Conservation (phyloP, 1,284 basidiomycete genomes). For the Ceratobasidium sp. region DNA sequence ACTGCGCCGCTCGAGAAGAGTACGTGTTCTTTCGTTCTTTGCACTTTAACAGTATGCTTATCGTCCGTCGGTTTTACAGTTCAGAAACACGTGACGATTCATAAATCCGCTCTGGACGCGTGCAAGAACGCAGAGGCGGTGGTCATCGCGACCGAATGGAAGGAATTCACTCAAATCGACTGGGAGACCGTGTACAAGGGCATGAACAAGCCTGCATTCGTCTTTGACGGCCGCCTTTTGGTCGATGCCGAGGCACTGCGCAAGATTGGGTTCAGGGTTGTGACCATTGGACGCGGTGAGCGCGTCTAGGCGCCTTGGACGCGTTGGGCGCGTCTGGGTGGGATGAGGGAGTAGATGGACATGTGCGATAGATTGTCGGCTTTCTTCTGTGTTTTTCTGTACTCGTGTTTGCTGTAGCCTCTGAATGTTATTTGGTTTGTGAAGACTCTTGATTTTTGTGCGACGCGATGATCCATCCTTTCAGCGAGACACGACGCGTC, state of each 20-base stretch:
- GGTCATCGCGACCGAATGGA: conserved; percentile 94
- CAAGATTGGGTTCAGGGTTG: conserved; percentile 83
- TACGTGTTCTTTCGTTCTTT: conserved; percentile 55
- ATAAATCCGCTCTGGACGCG: conserved; percentile 81
- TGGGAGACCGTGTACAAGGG: conserved; percentile 86
- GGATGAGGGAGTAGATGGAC: background rate
- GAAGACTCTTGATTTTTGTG: background rate
- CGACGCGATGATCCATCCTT: too few species aligned
- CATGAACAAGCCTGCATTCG: conserved; percentile 96
- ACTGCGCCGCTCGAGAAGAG: conserved; percentile 65
- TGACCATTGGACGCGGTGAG: conserved; percentile 47
- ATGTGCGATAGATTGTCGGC: background rate
- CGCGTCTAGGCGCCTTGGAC: conserved; percentile 39
- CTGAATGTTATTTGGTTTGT: conserved; percentile 5
- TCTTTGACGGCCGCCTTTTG: conserved; percentile 92
- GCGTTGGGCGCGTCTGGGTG: conserved; percentile 44
- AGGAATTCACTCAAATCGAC: conserved; percentile 92
- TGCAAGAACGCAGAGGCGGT: conserved; percentile 91
- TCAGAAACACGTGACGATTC: conserved; percentile 88
- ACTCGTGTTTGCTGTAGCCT: background rate
- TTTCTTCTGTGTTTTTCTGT: background rate
- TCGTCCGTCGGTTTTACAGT: conserved; percentile 59
- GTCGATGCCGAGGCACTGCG: conserved; percentile 83
- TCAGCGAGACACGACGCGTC: too few species aligned
- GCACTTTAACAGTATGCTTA: background rate